phyloP scores from a whole-genome alignment of 2,329 filamentous ascomycete species.

The Lasiodiplodia sp. region DNA sequence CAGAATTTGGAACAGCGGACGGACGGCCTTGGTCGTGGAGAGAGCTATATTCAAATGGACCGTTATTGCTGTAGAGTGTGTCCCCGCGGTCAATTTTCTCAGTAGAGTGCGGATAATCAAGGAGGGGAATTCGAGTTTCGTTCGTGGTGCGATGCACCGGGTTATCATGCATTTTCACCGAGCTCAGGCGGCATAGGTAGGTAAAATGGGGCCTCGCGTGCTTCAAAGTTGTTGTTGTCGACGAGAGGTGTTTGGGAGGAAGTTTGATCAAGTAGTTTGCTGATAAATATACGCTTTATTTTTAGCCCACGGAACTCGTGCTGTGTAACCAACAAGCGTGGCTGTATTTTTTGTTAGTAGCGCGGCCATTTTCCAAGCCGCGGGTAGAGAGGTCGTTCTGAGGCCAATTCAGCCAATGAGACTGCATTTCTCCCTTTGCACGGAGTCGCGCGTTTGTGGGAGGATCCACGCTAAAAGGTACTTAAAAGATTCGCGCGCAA shows the following conservation, averaged over 20 bases:
- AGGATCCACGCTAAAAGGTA: not conserved
- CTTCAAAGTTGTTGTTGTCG: not conserved
- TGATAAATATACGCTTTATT: not conserved
- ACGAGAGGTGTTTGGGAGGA: not conserved
- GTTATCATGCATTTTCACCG: not conserved
- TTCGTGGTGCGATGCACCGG: not conserved
- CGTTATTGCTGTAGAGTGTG: not conserved
- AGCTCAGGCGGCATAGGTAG: not conserved
- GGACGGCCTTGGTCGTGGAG: not conserved
- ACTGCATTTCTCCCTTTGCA: not conserved
- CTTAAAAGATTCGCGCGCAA: not conserved
- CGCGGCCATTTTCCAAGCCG: not conserved
- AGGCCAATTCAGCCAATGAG: not conserved
- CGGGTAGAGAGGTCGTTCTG: no score
- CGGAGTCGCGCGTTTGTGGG: not conserved
- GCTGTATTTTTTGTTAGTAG: not conserved
- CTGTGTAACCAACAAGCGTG: not conserved
- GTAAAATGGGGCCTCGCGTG: not conserved
- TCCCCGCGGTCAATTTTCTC: not conserved
- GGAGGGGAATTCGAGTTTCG: not conserved
- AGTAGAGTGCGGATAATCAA: not conserved
- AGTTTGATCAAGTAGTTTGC: not conserved
- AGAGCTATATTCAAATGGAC: not conserved
- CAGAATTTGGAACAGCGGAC: not conserved
- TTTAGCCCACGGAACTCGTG: not conserved